Percentiles rank a stretch among this genome's conserved stretches.
These are phyloP conservation scores for Acacia crassicarpa DNA, from an alignment of 306 rosid species.

Conservation along the genomic window DNA sequence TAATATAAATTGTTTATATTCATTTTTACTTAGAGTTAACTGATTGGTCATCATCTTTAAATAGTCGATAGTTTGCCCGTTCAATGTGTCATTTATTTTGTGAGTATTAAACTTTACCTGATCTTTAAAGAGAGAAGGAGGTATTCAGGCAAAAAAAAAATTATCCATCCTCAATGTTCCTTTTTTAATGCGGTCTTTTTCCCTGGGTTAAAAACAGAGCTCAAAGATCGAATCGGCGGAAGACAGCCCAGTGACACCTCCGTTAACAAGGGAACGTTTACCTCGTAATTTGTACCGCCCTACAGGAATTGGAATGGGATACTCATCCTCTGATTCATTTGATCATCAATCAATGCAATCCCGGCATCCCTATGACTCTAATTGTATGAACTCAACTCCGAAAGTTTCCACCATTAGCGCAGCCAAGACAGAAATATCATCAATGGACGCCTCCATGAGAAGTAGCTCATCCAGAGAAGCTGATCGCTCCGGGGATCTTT, in stretches of 20 bases:
- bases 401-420: constrained; percentile 61
- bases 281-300: constrained; percentile 57
- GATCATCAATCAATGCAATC: constrained; percentile 53
- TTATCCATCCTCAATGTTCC: not conserved
- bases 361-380: constrained; percentile 38
- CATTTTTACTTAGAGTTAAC: not conserved
- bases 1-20: not conserved
- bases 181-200: not conserved
- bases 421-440: constrained; percentile 62
- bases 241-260: constrained; percentile 59
- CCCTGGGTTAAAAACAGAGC: constrained; percentile 37
- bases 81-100: not conserved
- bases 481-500: constrained; percentile 54
- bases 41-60: not conserved
- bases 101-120: not conserved
- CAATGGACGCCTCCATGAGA: constrained; percentile 61
- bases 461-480: constrained; percentile 67
- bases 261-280: constrained; percentile 42
- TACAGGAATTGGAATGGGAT: constrained; percentile 53
- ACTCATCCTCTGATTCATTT: constrained; percentile 63
- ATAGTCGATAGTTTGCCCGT: not conserved
- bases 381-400: constrained; percentile 56
- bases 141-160: too few species aligned
- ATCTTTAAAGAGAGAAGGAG: not conserved
- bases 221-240: constrained; percentile 62